Base-by-base conservation (phyloP, 768 basidiomycete genomes). In the Mycena metata region DNA sequence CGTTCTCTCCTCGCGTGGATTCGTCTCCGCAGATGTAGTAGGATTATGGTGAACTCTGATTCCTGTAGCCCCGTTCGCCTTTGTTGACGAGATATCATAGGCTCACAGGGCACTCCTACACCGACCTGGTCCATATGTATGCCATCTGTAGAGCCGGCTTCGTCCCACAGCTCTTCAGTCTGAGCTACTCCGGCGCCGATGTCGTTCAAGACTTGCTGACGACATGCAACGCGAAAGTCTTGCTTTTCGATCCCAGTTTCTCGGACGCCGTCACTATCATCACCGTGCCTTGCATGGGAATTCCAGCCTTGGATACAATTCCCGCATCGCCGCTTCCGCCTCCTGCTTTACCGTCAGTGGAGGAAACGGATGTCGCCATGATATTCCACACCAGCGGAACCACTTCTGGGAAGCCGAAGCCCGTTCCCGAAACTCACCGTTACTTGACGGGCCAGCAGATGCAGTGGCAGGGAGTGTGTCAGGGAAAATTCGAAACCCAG, bases 361-460 rank as follows among this genome's bases (percentile, higher is more conserved):
- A 16, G 26, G 59, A 46, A n/a, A 67, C 72, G 5, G 77, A 76
- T n/a, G 60, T 64, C 23, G 71, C 70, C 1, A 66, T 77, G 66
- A 75, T 77, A 21, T 76, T 77, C 49, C 77, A 75, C 68, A 75
- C 76, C 30, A 76, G 75, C 55, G 76, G 77, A 8, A 76, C 76
- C 9, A 77, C 76, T 1, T 69, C 69, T 21, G 74, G 75, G 5
- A 73, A 72, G 39, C 77, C 77, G 6, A 77, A 77, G 60, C 72
- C 74, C 11, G 67, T 78, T 24, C 76, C 70, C 7, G 61, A 68
- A 33, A 74, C 50, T 23, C 75, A 74, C 50, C 35, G 21, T 19
- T 57, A 54, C 54, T 10, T 64, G 2, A 19, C 2, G 5, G 39
- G 5, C 2, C 64, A 66, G 16, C 46, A 5, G 19, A 1, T 61